Evolutionary conservation across 257 asterid species (phyloP).

Genomic region (Nicotiana tabacum): DNA sequence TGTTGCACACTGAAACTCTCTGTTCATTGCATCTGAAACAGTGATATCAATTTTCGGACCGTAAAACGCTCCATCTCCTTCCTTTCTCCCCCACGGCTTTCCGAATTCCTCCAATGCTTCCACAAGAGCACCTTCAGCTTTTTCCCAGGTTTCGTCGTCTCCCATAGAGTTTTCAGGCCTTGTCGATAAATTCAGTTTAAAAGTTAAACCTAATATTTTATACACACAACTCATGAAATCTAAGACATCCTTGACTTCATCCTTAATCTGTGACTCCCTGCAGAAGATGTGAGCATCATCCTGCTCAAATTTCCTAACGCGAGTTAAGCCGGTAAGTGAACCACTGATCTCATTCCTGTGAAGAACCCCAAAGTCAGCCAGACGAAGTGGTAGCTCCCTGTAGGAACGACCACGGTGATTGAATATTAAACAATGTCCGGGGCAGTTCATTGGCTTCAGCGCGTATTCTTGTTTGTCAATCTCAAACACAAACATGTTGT

Average conservation of each 20-base stretch:
- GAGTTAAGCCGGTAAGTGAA: slow-evolving; percentile 90
- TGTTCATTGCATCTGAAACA: slow-evolving; percentile 82
- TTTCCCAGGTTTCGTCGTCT: slow-evolving; percentile 64
- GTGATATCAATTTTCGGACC: slow-evolving; percentile 19
- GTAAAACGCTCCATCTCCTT: slow-evolving; percentile 1
- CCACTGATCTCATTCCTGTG: slow-evolving; percentile 97
- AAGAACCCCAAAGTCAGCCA: slow-evolving; percentile 93
- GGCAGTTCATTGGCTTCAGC: slow-evolving; percentile 97
- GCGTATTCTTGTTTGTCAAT: slow-evolving; percentile 90
- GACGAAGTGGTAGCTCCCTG: slow-evolving; percentile 86
- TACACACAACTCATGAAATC: slow-evolving; percentile 71
- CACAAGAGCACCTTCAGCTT: slow-evolving; percentile 81
- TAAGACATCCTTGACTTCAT: slow-evolving; percentile 80
- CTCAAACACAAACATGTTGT: slow-evolving; percentile 92
- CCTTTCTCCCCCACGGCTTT: slow-evolving; percentile 87
- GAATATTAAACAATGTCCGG: slow-evolving; percentile 93
- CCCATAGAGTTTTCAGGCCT: slow-evolving; percentile 94
- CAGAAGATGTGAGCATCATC: slow-evolving; percentile 99
- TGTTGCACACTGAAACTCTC: slow-evolving; percentile 86
- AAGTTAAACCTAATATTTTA: slow-evolving; percentile 76
- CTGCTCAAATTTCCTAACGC: slow-evolving; percentile 86
- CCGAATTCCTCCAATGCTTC: slow-evolving; percentile 90
- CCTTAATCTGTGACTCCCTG: slow-evolving; percentile 94
- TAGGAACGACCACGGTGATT: slow-evolving; percentile 90
- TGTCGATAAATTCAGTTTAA: slow-evolving; percentile 86